Evolutionary conservation across 352 stramenopile genomes (phyloP), one percentile per base, ranked within the genome.

Genomic region (Phytophthora quininea): DNA sequence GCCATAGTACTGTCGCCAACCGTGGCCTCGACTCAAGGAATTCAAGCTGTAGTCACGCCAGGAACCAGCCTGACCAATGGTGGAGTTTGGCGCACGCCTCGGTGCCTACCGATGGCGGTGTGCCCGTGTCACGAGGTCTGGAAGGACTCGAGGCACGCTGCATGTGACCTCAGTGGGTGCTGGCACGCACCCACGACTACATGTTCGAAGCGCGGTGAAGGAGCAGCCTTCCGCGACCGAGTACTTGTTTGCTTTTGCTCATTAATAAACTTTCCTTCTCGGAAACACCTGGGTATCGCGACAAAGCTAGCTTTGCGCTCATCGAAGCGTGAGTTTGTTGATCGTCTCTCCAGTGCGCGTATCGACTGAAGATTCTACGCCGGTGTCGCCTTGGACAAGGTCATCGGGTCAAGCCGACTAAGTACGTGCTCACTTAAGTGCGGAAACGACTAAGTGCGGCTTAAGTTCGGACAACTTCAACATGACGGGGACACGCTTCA

Each of bases 1-100:
- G 11, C 71, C 74, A 37, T 56, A 57, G 2, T n/a, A n/a, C n/a
- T n/a, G 19, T 24, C 19, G 19, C 19, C 19, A 24, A 24, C 19
- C 19, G 19, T 24, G 19, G 19, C 19, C 19, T 24, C 19, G 19
- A 24, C 19, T 24, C 19, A 24, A 24, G 19, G 19, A 24, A 24
- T 24, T 24, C 19, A 24, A 24, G 19, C 19, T 24, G 19, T 24
- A 24, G 19, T 24, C 19, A 24, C 19, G 19, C 19, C 19, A 24
- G 19, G 19, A 24, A 24, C 19, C 19, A 24, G 19, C 19, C 19
- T 24, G 19, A 24, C 19, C 19, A 24, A 24, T 24, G 19, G 19
- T 24, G 19, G 19, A 24, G 19, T 24, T 24, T 24, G 19, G 19
- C 19, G 19, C 19, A 24, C 19, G 19, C 19, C 19, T 24, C 19